A percentile compares a stretch with the other conserved stretches of the same genome.
Evolutionary conservation across 2,329 filamentous ascomycete genomes (phyloP).

Genomic region (Chlorencoelia australis): DNA sequence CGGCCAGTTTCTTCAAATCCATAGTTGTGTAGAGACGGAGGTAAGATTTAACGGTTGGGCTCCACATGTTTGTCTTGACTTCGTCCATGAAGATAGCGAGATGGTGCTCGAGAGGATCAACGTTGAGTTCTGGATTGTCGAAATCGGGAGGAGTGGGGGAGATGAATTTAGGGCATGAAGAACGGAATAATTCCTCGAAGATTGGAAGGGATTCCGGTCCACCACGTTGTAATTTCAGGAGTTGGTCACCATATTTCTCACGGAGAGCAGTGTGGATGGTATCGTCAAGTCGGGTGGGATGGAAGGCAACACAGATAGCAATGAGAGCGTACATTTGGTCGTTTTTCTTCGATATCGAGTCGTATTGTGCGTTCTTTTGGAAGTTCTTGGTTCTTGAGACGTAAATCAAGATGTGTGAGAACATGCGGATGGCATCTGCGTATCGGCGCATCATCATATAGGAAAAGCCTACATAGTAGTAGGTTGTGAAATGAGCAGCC

Average conservation of each 20-base stretch:
- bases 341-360: slow-evolving; percentile 99
- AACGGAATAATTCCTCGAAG: slow-evolving; percentile 96
- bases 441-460: slow-evolving; percentile 99
- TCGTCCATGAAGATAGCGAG: slow-evolving; percentile 98
- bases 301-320: slow-evolving; percentile 96
- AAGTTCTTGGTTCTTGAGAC: slow-evolving; percentile 99
- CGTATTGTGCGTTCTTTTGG: slow-evolving; percentile 97
- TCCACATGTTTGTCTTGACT: slow-evolving; percentile 98
- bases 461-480: slow-evolving; percentile 99
- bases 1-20: slow-evolving; percentile 95
- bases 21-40: slow-evolving; percentile 98
- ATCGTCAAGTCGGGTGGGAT: slow-evolving; percentile 93
- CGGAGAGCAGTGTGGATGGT: slow-evolving; percentile 96
- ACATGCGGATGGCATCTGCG: slow-evolving; percentile 98
- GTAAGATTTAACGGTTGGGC: slow-evolving; percentile 95
- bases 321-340: slow-evolving; percentile 99
- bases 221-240: slow-evolving; percentile 90
- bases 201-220: slow-evolving; percentile 91
- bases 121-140: slow-evolving; percentile 89
- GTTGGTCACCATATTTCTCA: slow-evolving; percentile 99
- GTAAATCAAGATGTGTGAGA: slow-evolving; percentile 99
- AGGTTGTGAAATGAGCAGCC: slow-evolving; percentile 98
- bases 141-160: slow-evolving; percentile 94
- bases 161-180: slow-evolving; percentile 99
- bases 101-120: slow-evolving; percentile 97